phyloP scores from a whole-genome alignment of 2,329 filamentous ascomycete species.

The Helotiales sp. region DNA sequence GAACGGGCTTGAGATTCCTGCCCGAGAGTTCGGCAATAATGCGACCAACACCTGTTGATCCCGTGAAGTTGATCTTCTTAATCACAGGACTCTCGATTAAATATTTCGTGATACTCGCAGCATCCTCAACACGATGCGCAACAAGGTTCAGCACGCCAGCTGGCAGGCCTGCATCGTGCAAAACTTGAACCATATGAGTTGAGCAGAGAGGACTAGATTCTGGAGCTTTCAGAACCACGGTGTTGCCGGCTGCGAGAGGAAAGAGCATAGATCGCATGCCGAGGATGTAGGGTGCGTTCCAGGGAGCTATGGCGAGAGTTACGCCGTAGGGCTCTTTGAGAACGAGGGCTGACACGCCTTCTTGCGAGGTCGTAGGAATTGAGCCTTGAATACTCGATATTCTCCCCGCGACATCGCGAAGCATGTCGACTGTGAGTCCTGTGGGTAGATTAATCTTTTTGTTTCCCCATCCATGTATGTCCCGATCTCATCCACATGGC shows the following conservation, averaged over 20 bases:
- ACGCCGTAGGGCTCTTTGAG: slow-evolving; percentile 80
- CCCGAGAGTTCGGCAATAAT: slow-evolving; percentile 74
- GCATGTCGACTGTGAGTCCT: slow-evolving; percentile 44
- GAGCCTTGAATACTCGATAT: slow-evolving; percentile 45
- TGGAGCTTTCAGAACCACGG: slow-evolving; percentile 72
- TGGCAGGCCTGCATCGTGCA: slow-evolving; percentile 78
- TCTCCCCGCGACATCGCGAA: slow-evolving; percentile 51
- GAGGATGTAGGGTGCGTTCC: slow-evolving; percentile 65
- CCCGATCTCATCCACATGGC: background rate
- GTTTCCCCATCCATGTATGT: background rate
- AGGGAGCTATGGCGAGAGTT: slow-evolving; percentile 78
- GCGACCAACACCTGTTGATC: slow-evolving; percentile 73
- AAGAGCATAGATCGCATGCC: slow-evolving; percentile 60
- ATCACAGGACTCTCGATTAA: slow-evolving; percentile 71
- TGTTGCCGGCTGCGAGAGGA: slow-evolving; percentile 80
- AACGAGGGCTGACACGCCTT: slow-evolving; percentile 65
- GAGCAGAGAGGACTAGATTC: slow-evolving; percentile 70
- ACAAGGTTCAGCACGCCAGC: slow-evolving; percentile 76
- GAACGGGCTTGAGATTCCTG: slow-evolving; percentile 75
- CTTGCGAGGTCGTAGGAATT: slow-evolving; percentile 47
- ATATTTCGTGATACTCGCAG: slow-evolving; percentile 67
- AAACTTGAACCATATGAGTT: slow-evolving; percentile 64
- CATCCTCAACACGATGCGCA: slow-evolving; percentile 67
- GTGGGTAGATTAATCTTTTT: background rate
- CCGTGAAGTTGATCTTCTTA: slow-evolving; percentile 87